These are phyloP conservation scores for Trichoderma semiorbis DNA, from an alignment of 2,329 filamentous ascomycete genomes.

Conservation along the genomic window DNA sequence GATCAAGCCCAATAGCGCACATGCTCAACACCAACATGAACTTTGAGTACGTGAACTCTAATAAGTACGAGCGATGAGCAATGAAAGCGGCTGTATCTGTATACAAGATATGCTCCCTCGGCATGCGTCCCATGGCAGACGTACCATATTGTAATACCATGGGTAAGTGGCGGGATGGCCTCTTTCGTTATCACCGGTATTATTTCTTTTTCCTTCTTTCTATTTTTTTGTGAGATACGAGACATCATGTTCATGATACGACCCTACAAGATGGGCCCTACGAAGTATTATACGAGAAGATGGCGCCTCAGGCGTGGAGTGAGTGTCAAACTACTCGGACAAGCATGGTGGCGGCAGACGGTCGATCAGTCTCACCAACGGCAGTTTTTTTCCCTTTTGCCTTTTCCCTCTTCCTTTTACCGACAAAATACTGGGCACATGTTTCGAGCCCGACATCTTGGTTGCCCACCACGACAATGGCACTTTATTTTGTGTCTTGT, in stretches of 20 bases:
- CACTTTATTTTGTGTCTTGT: not conserved
- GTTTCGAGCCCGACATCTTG: not conserved
- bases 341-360: not conserved
- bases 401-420: not conserved
- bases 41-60: not conserved
- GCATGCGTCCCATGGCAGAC: not conserved
- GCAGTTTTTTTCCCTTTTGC: not conserved
- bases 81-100: not conserved
- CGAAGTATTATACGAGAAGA: slow-evolving; percentile 8
- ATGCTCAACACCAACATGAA: not conserved
- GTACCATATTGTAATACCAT: not conserved
- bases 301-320: not conserved
- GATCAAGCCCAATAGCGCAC: slow-evolving; percentile 2
- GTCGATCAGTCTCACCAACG: not conserved
- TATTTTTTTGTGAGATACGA: not conserved
- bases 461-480: not conserved
- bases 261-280: not conserved
- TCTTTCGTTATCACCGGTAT: not conserved
- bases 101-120: not conserved
- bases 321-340: not conserved
- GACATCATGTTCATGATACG: not conserved
- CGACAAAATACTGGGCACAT: not conserved
- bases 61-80: not conserved
- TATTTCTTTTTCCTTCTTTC: not conserved
- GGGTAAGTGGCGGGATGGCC: not conserved